phyloP scores from a whole-genome alignment of 257 asterid genomes.

The Solanum gracilifrons region DNA sequence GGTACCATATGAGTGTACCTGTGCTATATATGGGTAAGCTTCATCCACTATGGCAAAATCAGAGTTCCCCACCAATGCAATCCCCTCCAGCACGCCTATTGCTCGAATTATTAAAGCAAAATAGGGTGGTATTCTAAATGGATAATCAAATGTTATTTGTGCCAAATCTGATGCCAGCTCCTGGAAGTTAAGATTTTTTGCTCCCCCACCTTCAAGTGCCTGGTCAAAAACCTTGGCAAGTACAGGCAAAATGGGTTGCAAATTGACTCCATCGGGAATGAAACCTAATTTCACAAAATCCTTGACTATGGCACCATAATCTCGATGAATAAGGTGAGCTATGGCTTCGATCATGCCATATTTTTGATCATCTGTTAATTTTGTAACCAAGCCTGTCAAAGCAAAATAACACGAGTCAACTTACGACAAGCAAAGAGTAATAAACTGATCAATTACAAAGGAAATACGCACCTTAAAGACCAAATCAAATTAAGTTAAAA shows the following conservation, averaged over 20 bases:
- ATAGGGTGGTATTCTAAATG: slow-evolving; percentile 94
- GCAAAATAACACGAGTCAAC: neutral
- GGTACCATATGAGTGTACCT: slow-evolving; percentile 35
- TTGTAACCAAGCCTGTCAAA: slow-evolving; percentile 83
- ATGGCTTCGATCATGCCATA: slow-evolving; percentile 99
- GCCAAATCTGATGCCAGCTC: slow-evolving; percentile 98
- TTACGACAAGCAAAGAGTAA: neutral
- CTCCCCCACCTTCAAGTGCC: slow-evolving; percentile 99
- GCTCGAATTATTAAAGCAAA: slow-evolving; percentile 98
- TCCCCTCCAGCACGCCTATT: slow-evolving; percentile 97
- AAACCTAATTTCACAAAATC: slow-evolving; percentile 91
- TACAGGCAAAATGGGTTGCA: slow-evolving; percentile 93
- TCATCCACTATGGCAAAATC: slow-evolving; percentile 99
- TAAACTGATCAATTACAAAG: neutral
- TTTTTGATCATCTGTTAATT: slow-evolving; percentile 89
- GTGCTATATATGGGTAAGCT: slow-evolving; percentile 98
- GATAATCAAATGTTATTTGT: slow-evolving; percentile 96
- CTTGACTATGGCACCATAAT: slow-evolving; percentile 87
- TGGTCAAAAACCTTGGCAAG: slow-evolving; percentile 98
- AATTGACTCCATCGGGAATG: slow-evolving; percentile 86
- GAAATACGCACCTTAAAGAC: neutral
- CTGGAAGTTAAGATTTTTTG: slow-evolving; percentile 89
- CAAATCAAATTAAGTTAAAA: neutral
- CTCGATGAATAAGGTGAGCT: slow-evolving; percentile 97
- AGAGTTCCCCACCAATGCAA: slow-evolving; percentile 95